Percentiles rank a stretch among this genome's conserved stretches.
phyloP scores from a whole-genome alignment of 768 basidiomycete species.

The Lactarius deliciosus region DNA sequence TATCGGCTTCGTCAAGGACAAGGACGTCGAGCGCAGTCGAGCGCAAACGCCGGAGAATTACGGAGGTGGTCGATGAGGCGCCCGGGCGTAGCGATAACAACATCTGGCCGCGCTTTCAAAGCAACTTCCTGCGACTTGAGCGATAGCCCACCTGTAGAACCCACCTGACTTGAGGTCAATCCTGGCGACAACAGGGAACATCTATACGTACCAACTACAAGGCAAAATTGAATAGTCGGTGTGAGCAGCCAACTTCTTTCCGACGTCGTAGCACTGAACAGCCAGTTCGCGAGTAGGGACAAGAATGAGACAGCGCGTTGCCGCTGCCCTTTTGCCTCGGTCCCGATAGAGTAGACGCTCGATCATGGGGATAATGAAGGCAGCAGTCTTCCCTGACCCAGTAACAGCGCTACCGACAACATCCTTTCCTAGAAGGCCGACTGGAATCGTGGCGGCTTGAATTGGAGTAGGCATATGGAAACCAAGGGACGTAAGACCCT shows the following conservation, averaged over 20 bases:
- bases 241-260: constrained; percentile 76
- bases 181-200: constrained; percentile 6
- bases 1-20: constrained; percentile 95
- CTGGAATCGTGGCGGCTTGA: constrained; percentile 90
- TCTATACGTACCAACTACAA: constrained; percentile 72
- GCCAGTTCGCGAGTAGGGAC: constrained; percentile 95
- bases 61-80: constrained; percentile 96
- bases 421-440: constrained; percentile 92
- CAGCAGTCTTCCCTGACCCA: constrained; percentile 97
- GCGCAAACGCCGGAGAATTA: constrained; percentile 89
- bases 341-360: constrained; percentile 93
- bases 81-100: constrained; percentile 89
- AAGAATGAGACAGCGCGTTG: constrained; percentile 86
- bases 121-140: constrained; percentile 87
- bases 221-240: constrained; percentile 89
- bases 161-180: constrained; percentile 22
- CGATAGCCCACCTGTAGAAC: constrained; percentile 76
- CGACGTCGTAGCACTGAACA: constrained; percentile 93
- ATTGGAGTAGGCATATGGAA: constrained; percentile 92
- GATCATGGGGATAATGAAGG: constrained; percentile 91
- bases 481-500: constrained; percentile 79
- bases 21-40: constrained; percentile 92
- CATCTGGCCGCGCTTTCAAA: constrained; percentile 84
- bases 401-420: constrained; percentile 95
- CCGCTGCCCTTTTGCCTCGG: constrained; percentile 80